Conservation (phyloP, 768 basidiomycete species). For the Saitozyma sp. region DNA sequence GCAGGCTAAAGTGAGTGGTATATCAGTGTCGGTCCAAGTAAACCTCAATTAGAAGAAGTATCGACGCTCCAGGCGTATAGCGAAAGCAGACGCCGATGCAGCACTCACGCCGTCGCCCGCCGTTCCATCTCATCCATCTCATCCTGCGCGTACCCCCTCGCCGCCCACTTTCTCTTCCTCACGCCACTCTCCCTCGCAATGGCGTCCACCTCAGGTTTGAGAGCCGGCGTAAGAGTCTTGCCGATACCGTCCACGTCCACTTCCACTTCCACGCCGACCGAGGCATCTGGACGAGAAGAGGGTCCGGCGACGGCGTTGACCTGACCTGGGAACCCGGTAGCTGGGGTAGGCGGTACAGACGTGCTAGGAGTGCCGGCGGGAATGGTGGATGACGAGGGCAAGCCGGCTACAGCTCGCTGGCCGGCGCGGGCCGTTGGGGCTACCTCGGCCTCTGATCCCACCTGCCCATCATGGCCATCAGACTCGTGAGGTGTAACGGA, state of each 20-base stretch:
- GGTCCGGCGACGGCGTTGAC: slow-evolving; percentile 12
- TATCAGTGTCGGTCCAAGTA: background rate
- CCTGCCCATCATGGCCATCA: background rate
- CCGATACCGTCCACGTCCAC: background rate
- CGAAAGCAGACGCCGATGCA: background rate
- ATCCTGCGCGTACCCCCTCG: slow-evolving; percentile 6
- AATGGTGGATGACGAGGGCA: background rate
- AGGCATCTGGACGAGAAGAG: background rate
- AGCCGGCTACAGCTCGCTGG: background rate
- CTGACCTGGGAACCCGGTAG: slow-evolving; percentile 8
- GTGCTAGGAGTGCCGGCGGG: background rate
- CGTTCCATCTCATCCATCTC: slow-evolving; percentile 13
- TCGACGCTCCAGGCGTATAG: background rate
- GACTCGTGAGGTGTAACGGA: background rate
- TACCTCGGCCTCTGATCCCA: background rate
- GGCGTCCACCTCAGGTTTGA: background rate
- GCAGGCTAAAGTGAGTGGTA: background rate
- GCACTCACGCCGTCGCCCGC: slow-evolving; percentile 18
- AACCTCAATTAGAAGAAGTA: background rate
- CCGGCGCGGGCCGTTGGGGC: background rate
- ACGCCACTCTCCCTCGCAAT: background rate
- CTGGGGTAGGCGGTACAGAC: background rate
- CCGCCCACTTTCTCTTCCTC: slow-evolving; percentile 19
- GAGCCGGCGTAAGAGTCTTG: background rate
- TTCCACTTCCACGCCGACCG: background rate